A percentile compares a stretch with the other conserved stretches of the same genome.
phyloP scores from a whole-genome alignment of 192 early-diverging fungal species.

The Geranomyces michiganensis region DNA sequence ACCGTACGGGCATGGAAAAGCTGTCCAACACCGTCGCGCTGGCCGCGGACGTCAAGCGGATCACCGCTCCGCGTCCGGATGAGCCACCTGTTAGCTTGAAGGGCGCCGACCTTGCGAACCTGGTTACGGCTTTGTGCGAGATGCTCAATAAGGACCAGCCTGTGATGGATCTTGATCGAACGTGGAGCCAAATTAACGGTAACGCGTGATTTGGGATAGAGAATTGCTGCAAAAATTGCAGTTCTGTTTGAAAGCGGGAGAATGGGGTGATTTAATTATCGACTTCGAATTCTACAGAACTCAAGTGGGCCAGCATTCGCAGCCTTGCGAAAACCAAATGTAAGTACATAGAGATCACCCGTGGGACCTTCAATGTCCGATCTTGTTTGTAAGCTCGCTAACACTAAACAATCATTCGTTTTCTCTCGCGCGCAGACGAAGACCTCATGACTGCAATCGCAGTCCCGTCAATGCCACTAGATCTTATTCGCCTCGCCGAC shows the following conservation, averaged over 20 bases:
- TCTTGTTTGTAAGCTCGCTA: no score
- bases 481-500: neutral
- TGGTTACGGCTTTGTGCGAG: constrained; percentile 1
- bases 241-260: no score
- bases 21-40: constrained; percentile 2
- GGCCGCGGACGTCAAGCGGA: constrained; percentile 9
- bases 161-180: neutral
- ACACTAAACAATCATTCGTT: neutral
- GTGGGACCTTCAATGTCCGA: no score
- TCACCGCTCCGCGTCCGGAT: neutral
- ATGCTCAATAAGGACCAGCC: constrained; percentile 1
- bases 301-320: neutral
- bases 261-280: no score
- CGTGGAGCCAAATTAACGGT: neutral
- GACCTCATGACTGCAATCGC: constrained; percentile 26
- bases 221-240: no score
- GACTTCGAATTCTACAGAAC: no score
- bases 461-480: constrained; percentile 21
- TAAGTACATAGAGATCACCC: no score
- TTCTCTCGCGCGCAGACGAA: constrained; percentile 1
- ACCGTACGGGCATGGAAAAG: neutral
- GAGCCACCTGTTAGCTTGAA: constrained; percentile 8
- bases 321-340: neutral
- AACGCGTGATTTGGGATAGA: no score
- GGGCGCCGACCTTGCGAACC: constrained; percentile 1